Conservation (phyloP, 2,329 filamentous ascomycete species). For the Graphilbum fragrans region DNA sequence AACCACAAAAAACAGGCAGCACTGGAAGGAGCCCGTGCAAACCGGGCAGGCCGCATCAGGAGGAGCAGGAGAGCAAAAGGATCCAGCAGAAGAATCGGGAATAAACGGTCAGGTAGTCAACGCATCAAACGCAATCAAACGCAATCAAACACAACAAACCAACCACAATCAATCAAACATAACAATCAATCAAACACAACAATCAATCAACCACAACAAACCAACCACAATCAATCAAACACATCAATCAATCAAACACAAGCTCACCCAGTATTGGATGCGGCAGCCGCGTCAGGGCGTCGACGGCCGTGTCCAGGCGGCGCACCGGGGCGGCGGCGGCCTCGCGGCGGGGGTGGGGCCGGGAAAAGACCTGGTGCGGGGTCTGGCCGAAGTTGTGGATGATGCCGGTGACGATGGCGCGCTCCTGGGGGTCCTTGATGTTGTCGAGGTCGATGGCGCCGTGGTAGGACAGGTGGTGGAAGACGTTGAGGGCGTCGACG, state of each 20-base stretch:
- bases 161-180: too few species aligned
- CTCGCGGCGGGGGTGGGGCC: slow-evolving; percentile 67
- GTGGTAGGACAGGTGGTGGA: slow-evolving; percentile 90
- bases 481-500: slow-evolving; percentile 84
- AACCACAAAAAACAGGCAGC: neutral
- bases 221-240: too few species aligned
- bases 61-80: too few species aligned
- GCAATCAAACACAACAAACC: too few species aligned
- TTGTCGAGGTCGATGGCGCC: slow-evolving; percentile 86
- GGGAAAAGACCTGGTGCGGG: slow-evolving; percentile 83
- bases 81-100: too few species aligned
- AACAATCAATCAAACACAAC: neutral
- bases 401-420: slow-evolving; percentile 81
- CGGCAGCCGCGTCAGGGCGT: slow-evolving; percentile 64
- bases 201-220: too few species aligned
- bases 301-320: slow-evolving; percentile 67
- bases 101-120: too few species aligned
- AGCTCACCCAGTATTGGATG: slow-evolving; percentile 60
- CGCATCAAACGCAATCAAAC: too few species aligned
- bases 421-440: slow-evolving; percentile 78
- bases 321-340: slow-evolving; percentile 29
- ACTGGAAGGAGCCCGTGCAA: neutral
- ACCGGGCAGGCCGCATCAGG: too few species aligned
- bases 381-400: slow-evolving; percentile 99
- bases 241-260: slow-evolving; percentile 6